Evolutionary conservation across 352 stramenopile genomes (phyloP).

Genomic region (Peronosclerospora sorghi): DNA sequence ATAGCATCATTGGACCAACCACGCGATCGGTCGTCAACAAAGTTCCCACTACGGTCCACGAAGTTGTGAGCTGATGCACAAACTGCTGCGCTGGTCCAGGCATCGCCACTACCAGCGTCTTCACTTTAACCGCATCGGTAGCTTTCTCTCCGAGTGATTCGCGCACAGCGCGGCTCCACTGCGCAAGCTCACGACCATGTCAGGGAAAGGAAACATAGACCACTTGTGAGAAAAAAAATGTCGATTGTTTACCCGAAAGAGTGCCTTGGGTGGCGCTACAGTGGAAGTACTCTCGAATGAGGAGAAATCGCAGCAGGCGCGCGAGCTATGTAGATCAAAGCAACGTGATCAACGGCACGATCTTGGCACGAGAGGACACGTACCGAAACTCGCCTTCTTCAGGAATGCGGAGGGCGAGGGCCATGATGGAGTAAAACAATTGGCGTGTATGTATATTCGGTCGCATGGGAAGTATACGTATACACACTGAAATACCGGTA

Average conservation of each 20-base stretch:
- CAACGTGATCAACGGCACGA: background rate
- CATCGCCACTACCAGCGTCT: slow-evolving; percentile 43
- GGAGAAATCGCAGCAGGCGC: slow-evolving; percentile 24
- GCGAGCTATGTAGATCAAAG: slow-evolving; percentile 25
- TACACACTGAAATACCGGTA: no score
- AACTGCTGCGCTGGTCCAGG: slow-evolving; percentile 35
- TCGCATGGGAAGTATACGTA: no score
- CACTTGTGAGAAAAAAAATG: slow-evolving; percentile 1
- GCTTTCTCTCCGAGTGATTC: slow-evolving; percentile 5
- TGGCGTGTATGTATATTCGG: no score
- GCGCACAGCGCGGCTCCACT: slow-evolving; percentile 44
- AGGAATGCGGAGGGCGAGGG: slow-evolving; percentile 28
- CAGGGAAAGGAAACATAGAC: background rate
- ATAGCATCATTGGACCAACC: slow-evolving; percentile 20
- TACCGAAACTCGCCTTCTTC: slow-evolving; percentile 49
- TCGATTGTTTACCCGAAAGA: slow-evolving; percentile 42
- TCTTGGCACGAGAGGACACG: background rate
- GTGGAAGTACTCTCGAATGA: slow-evolving; percentile 15
- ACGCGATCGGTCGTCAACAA: slow-evolving; percentile 39
- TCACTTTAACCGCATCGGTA: slow-evolving; percentile 4
- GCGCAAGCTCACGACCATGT: background rate
- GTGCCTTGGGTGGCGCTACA: slow-evolving; percentile 15
- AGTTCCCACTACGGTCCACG: slow-evolving; percentile 38
- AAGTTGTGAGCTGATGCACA: slow-evolving; percentile 27
- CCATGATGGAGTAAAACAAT: no score